Evolutionary conservation across 2,329 filamentous ascomycete genomes (phyloP).

Genomic region (Lachnellula subtilissima): DNA sequence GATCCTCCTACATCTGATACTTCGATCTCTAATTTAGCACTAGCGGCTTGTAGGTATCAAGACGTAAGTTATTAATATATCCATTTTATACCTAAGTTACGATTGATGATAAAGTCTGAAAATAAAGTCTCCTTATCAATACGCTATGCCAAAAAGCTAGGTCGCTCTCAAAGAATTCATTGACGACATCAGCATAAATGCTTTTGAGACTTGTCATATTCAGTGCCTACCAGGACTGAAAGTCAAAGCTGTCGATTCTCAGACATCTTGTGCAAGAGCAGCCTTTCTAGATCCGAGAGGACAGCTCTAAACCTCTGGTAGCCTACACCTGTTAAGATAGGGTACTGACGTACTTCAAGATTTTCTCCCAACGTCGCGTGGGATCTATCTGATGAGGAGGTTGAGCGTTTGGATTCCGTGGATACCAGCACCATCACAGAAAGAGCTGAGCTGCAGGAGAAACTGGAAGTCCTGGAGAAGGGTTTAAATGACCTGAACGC

Average conservation of each 20-base stretch:
- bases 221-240: slow-evolving; percentile 5
- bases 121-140: no score
- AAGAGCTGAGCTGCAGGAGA: slow-evolving; percentile 2
- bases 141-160: background rate
- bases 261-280: no score
- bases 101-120: no score
- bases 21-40: no score
- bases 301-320: background rate
- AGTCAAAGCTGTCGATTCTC: background rate
- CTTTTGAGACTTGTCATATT: slow-evolving; percentile 9
- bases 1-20: no score
- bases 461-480: background rate
- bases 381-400: slow-evolving; percentile 6
- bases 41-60: no score
- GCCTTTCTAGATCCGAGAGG: background rate
- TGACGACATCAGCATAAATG: slow-evolving; percentile 7
- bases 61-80: no score
- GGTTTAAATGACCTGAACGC: slow-evolving; percentile 2
- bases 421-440: background rate
- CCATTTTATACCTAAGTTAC: no score
- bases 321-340: no score
- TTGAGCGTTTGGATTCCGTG: slow-evolving; percentile 1
- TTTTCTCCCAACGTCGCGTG: slow-evolving; percentile 7
- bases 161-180: slow-evolving; percentile 12
- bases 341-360: background rate